These are phyloP conservation scores for Diplotaxis tenuifolia DNA, from an alignment of 345 rosid genomes.

Conservation along the genomic window DNA sequence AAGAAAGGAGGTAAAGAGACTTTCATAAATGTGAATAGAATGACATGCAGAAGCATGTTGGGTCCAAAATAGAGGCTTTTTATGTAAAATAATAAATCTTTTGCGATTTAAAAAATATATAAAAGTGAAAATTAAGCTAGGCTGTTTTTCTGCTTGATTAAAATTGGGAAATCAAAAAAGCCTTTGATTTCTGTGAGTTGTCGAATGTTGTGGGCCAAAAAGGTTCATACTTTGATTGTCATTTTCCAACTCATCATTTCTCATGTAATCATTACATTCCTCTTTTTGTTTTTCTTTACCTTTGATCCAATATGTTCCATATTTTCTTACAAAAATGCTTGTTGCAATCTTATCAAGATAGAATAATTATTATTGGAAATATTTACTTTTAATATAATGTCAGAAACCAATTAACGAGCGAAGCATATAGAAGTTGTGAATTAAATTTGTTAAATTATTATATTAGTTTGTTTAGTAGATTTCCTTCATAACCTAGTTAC, in stretches of 20 bases:
- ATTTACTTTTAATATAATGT: not conserved
- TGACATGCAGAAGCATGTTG: constrained; percentile 44
- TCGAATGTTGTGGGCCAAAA: constrained; percentile 56
- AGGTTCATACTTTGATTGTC: constrained; percentile 54
- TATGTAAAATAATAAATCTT: constrained; percentile 45
- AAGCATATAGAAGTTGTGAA: not conserved
- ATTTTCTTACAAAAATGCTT: not conserved
- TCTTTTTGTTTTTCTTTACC: constrained; percentile 11
- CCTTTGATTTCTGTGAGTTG: constrained; percentile 49
- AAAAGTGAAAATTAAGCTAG: constrained; percentile 11
- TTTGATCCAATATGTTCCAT: constrained; percentile 31
- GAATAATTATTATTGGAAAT: not conserved
- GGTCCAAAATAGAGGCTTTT: constrained; percentile 67
- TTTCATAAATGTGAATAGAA: constrained; percentile 41
- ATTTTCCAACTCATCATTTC: constrained; percentile 53
- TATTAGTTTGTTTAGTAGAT: not conserved
- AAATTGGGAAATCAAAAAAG: constrained; percentile 41
- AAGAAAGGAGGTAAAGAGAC: constrained; percentile 28
- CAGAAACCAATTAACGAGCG: not conserved
- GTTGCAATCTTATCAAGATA: not conserved
- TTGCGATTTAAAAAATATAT: not conserved
- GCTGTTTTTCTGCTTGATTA: constrained; percentile 29
- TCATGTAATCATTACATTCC: constrained; percentile 50
- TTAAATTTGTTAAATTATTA: not conserved
- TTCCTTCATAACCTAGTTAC: not conserved